Conservation (phyloP, 176 grass and related monocot genomes). For the Triticum timopheevii region DNA sequence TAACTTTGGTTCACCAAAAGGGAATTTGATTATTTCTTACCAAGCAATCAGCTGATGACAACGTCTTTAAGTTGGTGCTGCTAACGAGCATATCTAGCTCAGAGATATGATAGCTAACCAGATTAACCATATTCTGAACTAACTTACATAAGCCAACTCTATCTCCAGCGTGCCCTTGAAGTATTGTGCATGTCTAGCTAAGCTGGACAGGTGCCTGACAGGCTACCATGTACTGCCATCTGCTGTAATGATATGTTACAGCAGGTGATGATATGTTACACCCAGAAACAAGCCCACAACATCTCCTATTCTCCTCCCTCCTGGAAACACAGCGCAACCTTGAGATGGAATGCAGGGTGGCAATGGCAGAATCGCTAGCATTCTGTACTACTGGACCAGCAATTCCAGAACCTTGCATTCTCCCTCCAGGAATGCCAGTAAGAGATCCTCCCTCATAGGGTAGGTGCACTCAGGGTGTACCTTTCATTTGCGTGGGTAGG, state of each 20-base stretch:
- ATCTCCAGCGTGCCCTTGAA: neutral
- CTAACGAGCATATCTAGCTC: slow-evolving; percentile 1
- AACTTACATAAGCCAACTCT: neutral
- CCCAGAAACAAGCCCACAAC: neutral
- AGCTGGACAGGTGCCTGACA: neutral
- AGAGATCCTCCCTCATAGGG: neutral
- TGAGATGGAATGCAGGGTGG: neutral
- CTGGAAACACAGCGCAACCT: neutral
- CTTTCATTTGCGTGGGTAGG: neutral
- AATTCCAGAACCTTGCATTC: neutral
- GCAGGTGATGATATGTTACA: neutral
- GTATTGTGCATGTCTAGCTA: neutral
- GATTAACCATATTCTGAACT: neutral
- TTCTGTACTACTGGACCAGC: neutral
- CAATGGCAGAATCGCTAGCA: neutral
- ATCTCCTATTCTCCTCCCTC: neutral
- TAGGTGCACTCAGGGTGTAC: neutral
- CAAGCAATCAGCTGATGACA: neutral
- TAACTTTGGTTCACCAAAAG: neutral
- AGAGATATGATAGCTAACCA: neutral
- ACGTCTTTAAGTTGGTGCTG: neutral
- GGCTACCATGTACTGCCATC: neutral
- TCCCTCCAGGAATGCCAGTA: neutral
- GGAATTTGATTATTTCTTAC: neutral
- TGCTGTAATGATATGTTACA: too few species aligned